These are phyloP conservation scores for Coemansia sp. DNA, from an alignment of 192 early-diverging fungal genomes.

Conservation along the genomic window DNA sequence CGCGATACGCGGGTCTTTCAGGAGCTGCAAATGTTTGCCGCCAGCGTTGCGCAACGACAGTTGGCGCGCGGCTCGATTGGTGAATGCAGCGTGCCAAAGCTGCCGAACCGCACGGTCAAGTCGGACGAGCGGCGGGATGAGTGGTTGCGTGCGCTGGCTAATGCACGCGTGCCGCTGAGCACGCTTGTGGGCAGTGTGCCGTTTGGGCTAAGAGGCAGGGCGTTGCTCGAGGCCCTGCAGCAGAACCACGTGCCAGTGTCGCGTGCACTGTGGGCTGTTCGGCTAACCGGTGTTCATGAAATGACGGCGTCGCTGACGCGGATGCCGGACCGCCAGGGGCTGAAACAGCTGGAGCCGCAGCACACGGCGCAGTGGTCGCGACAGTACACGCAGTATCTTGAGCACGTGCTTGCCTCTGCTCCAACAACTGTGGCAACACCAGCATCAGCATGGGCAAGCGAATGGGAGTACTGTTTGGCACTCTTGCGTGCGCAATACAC, in stretches of 20 bases:
- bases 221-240: constrained; percentile 59
- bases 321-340: constrained; percentile 15
- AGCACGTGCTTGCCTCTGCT: constrained; percentile 29
- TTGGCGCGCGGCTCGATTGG: constrained; percentile 17
- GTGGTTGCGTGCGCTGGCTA: constrained; percentile 43
- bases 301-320: constrained; percentile 51
- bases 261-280: constrained; percentile 71
- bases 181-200: constrained; percentile 32
- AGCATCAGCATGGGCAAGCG: constrained; percentile 13
- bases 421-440: not conserved
- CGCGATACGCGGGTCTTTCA: constrained; percentile 42
- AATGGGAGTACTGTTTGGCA: constrained; percentile 32
- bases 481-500: constrained; percentile 43
- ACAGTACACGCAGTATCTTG: constrained; percentile 38
- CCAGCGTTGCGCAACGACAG: constrained; percentile 36
- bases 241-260: constrained; percentile 59
- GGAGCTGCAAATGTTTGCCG: constrained; percentile 46
- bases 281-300: constrained; percentile 64
- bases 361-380: constrained; percentile 44
- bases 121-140: constrained; percentile 38
- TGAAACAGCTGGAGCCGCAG: constrained; percentile 20
- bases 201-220: constrained; percentile 58
- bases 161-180: constrained; percentile 43
- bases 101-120: constrained; percentile 27
- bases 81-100: not conserved